phyloP scores from a whole-genome alignment of 2,329 filamentous ascomycete species.

The Teratosphaeria nubilosa region DNA sequence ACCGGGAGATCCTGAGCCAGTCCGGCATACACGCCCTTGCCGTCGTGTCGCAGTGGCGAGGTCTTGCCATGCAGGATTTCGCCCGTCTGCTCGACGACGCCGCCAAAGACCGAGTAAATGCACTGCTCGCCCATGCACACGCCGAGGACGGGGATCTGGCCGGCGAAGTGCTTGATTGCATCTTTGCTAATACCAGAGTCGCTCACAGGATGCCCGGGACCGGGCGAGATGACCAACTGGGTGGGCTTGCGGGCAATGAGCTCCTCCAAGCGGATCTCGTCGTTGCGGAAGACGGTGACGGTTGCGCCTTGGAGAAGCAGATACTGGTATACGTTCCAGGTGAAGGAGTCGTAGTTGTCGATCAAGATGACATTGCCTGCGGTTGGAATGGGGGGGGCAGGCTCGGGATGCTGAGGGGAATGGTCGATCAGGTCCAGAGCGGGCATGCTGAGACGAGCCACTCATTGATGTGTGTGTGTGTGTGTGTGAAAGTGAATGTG shows the following conservation, averaged over 20 bases:
- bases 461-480: not conserved
- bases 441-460: not conserved
- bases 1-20: constrained; percentile 73
- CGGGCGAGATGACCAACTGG: constrained; percentile 88
- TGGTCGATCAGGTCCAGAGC: constrained; percentile 46
- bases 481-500: too few species aligned
- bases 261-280: constrained; percentile 78
- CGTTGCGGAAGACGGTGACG: constrained; percentile 84
- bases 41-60: constrained; percentile 78
- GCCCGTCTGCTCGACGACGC: constrained; percentile 80
- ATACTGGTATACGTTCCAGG: constrained; percentile 99
- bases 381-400: constrained; percentile 60
- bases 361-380: constrained; percentile 90
- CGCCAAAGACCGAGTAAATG: constrained; percentile 89
- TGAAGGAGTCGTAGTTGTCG: constrained; percentile 97
- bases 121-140: constrained; percentile 99
- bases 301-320: constrained; percentile 83
- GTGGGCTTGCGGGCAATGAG: constrained; percentile 77
- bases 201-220: constrained; percentile 80
- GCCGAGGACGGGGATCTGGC: constrained; percentile 91
- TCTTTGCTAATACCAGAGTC: constrained; percentile 91
- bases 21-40: constrained; percentile 81
- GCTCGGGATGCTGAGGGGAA: constrained; percentile 74
- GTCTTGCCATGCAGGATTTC: constrained; percentile 98
- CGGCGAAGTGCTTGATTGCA: constrained; percentile 81